A percentile compares a stretch with the other conserved stretches of the same genome.
These are phyloP conservation scores for Globisporangium parvum DNA, from an alignment of 352 stramenopile species.

Conservation along the genomic window DNA sequence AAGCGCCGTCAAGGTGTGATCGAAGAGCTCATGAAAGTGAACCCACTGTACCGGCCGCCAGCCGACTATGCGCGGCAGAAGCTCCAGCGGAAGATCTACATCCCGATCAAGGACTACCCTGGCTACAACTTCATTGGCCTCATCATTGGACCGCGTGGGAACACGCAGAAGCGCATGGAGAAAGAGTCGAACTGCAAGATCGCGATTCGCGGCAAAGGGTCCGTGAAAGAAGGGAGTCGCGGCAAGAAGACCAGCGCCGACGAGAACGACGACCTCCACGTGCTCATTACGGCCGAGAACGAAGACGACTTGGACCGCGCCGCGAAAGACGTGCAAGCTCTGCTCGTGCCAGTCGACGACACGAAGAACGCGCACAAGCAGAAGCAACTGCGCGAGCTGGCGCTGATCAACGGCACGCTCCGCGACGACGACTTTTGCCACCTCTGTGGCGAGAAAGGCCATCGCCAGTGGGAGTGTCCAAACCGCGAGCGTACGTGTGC, in stretches of 20 bases:
- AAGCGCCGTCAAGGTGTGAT: conserved; percentile 91
- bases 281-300: conserved; percentile 90
- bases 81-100: conserved; percentile 95
- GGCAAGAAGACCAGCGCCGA: conserved; percentile 90
- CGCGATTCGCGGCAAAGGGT: conserved; percentile 95
- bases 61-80: conserved; percentile 90
- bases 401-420: conserved; percentile 98
- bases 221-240: conserved; percentile 96
- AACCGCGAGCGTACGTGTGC: conserved; percentile 70
- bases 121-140: conserved; percentile 99
- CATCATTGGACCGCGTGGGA: conserved; percentile 98
- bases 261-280: conserved; percentile 96
- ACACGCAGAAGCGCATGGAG: conserved; percentile 99
- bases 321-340: conserved; percentile 82
- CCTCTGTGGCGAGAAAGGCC: conserved; percentile 97
- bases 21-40: conserved; percentile 94
- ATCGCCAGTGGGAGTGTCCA: conserved; percentile 96
- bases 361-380: conserved; percentile 97
- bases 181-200: conserved; percentile 98
- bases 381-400: conserved; percentile 97
- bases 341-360: conserved; percentile 91
- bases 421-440: conserved; percentile 97
- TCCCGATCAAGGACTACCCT: conserved; percentile 96
- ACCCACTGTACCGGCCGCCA: conserved; percentile 85
- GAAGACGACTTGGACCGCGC: conserved; percentile 85